Conservation (phyloP, 306 rosid genomes). For the Corylus americana region DNA sequence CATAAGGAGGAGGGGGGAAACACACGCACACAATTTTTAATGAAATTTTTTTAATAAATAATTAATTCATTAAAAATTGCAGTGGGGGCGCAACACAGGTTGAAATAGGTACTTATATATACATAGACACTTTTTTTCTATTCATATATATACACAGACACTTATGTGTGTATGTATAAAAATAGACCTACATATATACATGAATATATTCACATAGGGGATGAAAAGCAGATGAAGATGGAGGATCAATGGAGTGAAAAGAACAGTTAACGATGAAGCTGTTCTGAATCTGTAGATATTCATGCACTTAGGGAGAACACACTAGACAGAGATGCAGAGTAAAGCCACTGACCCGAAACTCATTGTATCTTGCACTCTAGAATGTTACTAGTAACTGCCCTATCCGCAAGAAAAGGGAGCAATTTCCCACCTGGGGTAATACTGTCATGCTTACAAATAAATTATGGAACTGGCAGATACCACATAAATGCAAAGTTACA, state of each 20-base stretch:
- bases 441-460: neutral
- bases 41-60: too few species aligned
- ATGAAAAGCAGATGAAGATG: too few species aligned
- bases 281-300: neutral
- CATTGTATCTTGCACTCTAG: neutral
- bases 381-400: neutral
- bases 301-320: neutral
- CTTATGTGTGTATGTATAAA: too few species aligned
- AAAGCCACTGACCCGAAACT: neutral
- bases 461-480: neutral
- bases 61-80: too few species aligned
- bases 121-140: too few species aligned
- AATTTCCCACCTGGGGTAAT: neutral
- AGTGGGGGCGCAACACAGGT: too few species aligned
- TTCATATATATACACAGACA: too few species aligned
- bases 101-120: too few species aligned
- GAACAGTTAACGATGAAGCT: neutral
- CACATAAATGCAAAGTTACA: neutral
- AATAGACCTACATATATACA: too few species aligned
- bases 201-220: too few species aligned
- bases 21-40: neutral
- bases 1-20: neutral
- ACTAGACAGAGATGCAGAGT: neutral
- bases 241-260: neutral
- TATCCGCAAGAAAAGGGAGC: neutral